phyloP scores from a whole-genome alignment of 345 rosid species.

The Eucalyptus erythrocorys region DNA sequence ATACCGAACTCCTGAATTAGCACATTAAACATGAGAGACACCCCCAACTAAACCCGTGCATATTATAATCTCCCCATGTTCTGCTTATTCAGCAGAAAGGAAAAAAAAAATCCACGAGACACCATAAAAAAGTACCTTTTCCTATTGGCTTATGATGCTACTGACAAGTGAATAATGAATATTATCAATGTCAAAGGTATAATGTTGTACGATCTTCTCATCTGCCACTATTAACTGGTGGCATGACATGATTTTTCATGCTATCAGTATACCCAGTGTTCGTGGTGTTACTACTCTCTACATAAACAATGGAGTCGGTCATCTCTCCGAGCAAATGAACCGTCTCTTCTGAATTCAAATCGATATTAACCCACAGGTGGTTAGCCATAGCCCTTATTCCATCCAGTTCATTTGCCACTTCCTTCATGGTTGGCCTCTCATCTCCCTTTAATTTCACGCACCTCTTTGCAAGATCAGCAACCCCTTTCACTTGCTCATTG shows the following conservation, averaged over 20 bases:
- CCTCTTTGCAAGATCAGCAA: neutral
- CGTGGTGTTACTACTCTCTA: neutral
- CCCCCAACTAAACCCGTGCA: neutral
- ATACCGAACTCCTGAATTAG: neutral
- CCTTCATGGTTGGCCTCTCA: constrained; percentile 20
- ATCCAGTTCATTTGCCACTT: constrained; percentile 7
- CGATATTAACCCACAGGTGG: constrained; percentile 1
- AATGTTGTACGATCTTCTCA: neutral
- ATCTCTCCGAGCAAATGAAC: neutral
- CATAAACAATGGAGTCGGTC: neutral
- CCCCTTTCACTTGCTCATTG: neutral
- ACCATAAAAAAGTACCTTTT: neutral
- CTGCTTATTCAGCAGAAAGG: neutral
- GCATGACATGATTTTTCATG: too few relatives aligned
- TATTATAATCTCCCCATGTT: neutral
- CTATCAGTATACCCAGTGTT: too few relatives aligned
- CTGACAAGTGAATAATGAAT: neutral
- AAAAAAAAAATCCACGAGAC: neutral
- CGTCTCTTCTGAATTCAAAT: neutral
- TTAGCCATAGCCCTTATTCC: neutral
- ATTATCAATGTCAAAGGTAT: neutral
- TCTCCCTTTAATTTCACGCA: constrained; percentile 9
- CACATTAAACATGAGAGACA: neutral
- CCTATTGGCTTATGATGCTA: neutral
- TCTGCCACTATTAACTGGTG: too few relatives aligned